Percentiles rank a stretch among this genome's conserved stretches.
phyloP scores from a whole-genome alignment of 2,329 filamentous ascomycete species.

The Fragosphaeria purpurea region DNA sequence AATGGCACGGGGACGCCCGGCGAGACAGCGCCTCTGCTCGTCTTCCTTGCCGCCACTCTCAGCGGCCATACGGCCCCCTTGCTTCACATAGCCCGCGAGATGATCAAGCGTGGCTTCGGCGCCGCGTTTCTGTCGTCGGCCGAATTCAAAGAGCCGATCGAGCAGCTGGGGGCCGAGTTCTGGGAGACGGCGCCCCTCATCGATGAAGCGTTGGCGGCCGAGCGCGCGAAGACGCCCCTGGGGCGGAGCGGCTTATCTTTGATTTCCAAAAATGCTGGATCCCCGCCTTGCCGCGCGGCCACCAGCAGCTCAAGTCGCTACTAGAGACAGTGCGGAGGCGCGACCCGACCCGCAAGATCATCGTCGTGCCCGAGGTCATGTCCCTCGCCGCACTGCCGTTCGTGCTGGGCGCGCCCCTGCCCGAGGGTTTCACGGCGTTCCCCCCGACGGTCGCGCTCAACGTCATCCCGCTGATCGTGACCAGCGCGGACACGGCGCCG shows the following conservation, averaged over 20 bases:
- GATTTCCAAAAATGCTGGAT: no score
- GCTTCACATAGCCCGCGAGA: neutral
- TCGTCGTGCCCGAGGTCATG: constrained; percentile 4
- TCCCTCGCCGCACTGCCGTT: constrained; percentile 3
- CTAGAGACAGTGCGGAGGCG: neutral
- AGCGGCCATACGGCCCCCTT: no score
- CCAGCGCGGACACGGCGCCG: constrained; percentile 8
- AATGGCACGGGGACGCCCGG: no score
- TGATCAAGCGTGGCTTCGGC: constrained; percentile 6
- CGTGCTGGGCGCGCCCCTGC: constrained; percentile 5
- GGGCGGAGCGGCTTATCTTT: no score
- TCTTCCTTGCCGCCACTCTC: no score
- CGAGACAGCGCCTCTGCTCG: no score
- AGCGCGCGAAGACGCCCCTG: neutral
- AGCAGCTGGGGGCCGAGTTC: neutral
- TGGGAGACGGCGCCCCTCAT: neutral
- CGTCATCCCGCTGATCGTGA: neutral
- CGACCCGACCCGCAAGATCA: neutral
- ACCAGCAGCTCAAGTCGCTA: neutral
- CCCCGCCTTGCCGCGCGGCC: neutral
- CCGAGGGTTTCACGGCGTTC: constrained; percentile 1
- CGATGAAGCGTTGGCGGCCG: neutral
- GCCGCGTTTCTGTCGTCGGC: neutral
- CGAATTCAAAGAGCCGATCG: neutral
- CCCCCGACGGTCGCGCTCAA: constrained; percentile 4